Evolutionary conservation across 495 filamentous ascomycete species (phyloP).

Genomic region (Margaritispora aquatica): DNA sequence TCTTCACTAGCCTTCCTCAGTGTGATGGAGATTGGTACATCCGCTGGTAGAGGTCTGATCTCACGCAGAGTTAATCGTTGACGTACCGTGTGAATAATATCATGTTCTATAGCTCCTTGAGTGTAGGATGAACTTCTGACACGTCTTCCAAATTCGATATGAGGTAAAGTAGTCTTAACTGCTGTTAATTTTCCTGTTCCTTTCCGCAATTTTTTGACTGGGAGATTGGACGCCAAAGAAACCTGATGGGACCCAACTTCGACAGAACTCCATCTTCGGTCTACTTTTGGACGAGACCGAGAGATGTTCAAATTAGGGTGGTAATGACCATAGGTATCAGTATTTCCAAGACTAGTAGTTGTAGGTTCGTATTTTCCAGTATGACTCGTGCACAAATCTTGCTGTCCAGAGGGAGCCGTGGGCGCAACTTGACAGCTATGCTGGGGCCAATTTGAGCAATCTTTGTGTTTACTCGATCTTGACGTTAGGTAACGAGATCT

Average conservation of each 20-base stretch:
- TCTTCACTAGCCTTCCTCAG: constrained; percentile 13
- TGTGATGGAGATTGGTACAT: constrained; percentile 14
- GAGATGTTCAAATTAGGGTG: background rate
- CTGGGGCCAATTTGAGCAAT: background rate
- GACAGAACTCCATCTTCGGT: constrained; percentile 21
- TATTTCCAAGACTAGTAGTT: background rate
- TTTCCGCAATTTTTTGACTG: background rate
- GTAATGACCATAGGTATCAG: background rate
- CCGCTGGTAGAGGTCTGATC: background rate
- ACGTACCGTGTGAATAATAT: constrained; percentile 15
- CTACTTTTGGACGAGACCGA: background rate
- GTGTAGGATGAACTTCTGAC: constrained; percentile 11
- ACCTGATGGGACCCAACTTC: constrained; percentile 10
- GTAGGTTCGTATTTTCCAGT: background rate
- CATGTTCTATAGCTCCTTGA: constrained; percentile 4
- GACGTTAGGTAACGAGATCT: background rate
- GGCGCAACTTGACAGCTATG: constrained; percentile 8
- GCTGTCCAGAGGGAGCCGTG: constrained; percentile 1
- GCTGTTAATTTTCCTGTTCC: background rate
- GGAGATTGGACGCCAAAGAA: background rate
- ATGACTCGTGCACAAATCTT: constrained; percentile 2
- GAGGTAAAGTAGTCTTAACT: background rate
- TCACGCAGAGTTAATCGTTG: constrained; percentile 13
- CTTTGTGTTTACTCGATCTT: background rate
- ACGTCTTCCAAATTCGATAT: background rate